These are phyloP conservation scores for Buxus sempervirens DNA, from an alignment of 164 flowering plant species.

Conservation along the genomic window DNA sequence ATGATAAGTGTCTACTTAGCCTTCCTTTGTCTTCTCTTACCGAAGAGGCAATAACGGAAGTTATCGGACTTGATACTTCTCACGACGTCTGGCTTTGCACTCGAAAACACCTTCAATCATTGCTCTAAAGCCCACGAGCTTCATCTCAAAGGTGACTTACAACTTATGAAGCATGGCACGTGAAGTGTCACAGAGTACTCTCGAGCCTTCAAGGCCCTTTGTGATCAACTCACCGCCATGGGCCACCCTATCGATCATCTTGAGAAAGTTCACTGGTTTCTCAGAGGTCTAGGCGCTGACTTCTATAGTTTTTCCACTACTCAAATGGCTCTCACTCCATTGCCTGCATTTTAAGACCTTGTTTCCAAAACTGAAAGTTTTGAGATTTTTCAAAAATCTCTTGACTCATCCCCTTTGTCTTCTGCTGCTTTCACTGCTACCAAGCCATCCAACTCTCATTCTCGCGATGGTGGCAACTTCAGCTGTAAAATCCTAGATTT, in stretches of 20 bases:
- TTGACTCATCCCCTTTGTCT: background rate
- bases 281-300: slow-evolving; percentile 2
- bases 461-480: slow-evolving; percentile 1
- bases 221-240: slow-evolving; percentile 6
- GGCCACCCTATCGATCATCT: slow-evolving; percentile 4
- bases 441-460: background rate
- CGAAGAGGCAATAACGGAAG: slow-evolving; percentile 5
- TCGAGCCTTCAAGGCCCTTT: slow-evolving; percentile 1
- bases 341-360: background rate
- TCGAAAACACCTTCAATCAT: background rate
- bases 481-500: too few relatives aligned
- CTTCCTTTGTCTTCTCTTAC: slow-evolving; percentile 3
- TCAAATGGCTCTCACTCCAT: too few relatives aligned
- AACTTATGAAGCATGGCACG: slow-evolving; percentile 1
- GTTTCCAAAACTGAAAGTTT: slow-evolving; percentile 10
- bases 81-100: slow-evolving; percentile 9
- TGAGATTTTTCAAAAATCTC: too few relatives aligned
- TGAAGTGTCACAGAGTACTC: background rate
- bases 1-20: slow-evolving; percentile 1
- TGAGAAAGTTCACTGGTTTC: too few relatives aligned
- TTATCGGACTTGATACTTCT: slow-evolving; percentile 8
- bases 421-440: background rate
- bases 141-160: slow-evolving; percentile 2
- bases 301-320: slow-evolving; percentile 2
- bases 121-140: slow-evolving; percentile 6